These are phyloP conservation scores for Andrographis paniculata DNA, from an alignment of 305 asterid species.

Conservation along the genomic window DNA sequence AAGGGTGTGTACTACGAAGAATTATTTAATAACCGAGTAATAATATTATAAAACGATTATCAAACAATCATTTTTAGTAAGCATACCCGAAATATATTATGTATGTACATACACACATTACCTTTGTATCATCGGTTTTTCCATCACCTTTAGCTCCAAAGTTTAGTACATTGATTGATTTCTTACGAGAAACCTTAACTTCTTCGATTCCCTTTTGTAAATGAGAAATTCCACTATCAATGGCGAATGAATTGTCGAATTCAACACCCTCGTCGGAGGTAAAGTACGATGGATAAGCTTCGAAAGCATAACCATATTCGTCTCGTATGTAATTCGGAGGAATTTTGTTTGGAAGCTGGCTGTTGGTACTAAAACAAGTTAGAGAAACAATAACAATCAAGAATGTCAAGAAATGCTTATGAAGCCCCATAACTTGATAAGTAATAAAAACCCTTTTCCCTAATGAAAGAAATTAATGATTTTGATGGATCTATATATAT, in stretches of 20 bases:
- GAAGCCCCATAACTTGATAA: constrained; percentile 16
- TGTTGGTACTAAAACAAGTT: constrained; percentile 14
- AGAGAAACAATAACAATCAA: constrained; percentile 6
- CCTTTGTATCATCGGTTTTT: constrained; percentile 49
- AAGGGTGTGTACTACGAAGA: too few species aligned
- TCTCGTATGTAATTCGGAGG: constrained; percentile 14
- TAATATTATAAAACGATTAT: too few species aligned
- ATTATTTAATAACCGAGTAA: too few species aligned
- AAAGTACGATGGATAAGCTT: constrained; percentile 26
- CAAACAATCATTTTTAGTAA: too few species aligned
- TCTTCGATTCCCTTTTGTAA: too few species aligned
- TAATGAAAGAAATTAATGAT: background rate
- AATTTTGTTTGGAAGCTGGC: constrained; percentile 5
- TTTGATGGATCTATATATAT: background rate
- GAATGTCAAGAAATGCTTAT: constrained; percentile 1
- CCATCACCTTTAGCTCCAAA: constrained; percentile 85
- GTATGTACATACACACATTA: constrained; percentile 21
- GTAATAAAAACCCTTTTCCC: background rate
- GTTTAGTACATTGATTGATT: constrained; percentile 23
- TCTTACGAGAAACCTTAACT: too few species aligned
- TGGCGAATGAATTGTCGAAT: background rate
- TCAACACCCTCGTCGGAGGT: background rate
- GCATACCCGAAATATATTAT: too few species aligned
- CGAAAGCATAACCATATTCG: constrained; percentile 27
- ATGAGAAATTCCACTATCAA: too few species aligned